Evolutionary conservation across 495 filamentous ascomycete genomes (phyloP), one percentile per base, ranked within the genome.

Genomic region (Aspergillus bertholletiae): DNA sequence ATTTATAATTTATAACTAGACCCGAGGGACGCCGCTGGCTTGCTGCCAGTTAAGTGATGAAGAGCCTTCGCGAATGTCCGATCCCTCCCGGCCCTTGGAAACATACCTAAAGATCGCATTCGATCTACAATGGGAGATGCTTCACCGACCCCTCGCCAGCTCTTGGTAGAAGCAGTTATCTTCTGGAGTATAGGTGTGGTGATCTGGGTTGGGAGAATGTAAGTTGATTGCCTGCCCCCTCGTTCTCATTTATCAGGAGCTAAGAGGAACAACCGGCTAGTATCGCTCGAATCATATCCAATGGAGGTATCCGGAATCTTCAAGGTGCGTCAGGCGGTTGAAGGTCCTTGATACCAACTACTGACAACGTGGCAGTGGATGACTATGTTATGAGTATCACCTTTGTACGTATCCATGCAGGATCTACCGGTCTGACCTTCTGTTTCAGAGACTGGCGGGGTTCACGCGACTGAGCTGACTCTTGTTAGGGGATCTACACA

Each of bases 161-260:
- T 74, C 7, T 41, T 72, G 5, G 56, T 57, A 3, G 70, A 74
- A 49, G 64, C 65, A 22, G 32, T 66, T 1, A 57, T 72, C 4
- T 74, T 72, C 48, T 70, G 70, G 68, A 60, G 60, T 24, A 70
- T 73, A 37, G 70, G 46, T 1, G 32, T 71, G 11, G 54, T 70
- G 8, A 46, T 71, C 15, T 73, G 65, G 40, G 51, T 65, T 43
- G 67, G 66, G 15, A 48, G 70, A 54, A 66, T 73, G 70, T 73
- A 58, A 17, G 63, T 60, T 20, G 7, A 20, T 8, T 5, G 17
- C 2, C 13, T 3, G 2, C 44, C 2, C 11, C 2, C 30, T 2
- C 30, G 11, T 15, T 28, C 0, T 35, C 7, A 18, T 37, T 7
- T 7, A 18, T 2, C 12, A 5, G 17, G 28, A 30, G 28, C 22